A percentile compares a stretch with the other conserved stretches of the same genome.
These are phyloP conservation scores for Monilinia fructigena DNA, from an alignment of 2,329 filamentous ascomycete species.

Conservation along the genomic window DNA sequence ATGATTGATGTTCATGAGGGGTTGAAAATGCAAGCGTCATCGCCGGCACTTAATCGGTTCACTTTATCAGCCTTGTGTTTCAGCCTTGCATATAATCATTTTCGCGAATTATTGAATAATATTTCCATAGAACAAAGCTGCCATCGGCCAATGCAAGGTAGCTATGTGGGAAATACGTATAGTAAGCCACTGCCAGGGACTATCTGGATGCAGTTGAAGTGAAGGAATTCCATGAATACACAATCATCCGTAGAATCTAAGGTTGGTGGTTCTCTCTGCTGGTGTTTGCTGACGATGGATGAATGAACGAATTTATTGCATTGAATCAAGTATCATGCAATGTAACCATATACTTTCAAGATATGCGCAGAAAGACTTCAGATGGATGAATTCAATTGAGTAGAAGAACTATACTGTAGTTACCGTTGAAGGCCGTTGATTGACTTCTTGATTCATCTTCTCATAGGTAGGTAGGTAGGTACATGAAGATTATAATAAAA, in stretches of 20 bases:
- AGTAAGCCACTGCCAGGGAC: no score
- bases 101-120: background rate
- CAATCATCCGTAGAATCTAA: background rate
- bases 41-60: constrained; percentile 11
- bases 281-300: background rate
- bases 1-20: background rate
- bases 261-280: background rate
- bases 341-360: background rate
- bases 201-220: background rate
- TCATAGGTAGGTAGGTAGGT: no score
- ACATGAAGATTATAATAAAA: no score
- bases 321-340: no score
- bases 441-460: no score
- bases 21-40: constrained; percentile 19
- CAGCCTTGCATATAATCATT: constrained; percentile 6
- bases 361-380: background rate
- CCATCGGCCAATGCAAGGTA: no score
- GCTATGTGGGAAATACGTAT: no score
- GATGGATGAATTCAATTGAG: background rate
- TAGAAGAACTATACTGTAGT: background rate
- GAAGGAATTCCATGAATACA: background rate
- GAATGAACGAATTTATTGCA: no score
- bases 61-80: background rate
- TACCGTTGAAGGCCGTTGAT: no score
- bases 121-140: no score